Evolutionary conservation across 805 yeast genomes (phyloP).

Genomic region (Candida berthetii): DNA sequence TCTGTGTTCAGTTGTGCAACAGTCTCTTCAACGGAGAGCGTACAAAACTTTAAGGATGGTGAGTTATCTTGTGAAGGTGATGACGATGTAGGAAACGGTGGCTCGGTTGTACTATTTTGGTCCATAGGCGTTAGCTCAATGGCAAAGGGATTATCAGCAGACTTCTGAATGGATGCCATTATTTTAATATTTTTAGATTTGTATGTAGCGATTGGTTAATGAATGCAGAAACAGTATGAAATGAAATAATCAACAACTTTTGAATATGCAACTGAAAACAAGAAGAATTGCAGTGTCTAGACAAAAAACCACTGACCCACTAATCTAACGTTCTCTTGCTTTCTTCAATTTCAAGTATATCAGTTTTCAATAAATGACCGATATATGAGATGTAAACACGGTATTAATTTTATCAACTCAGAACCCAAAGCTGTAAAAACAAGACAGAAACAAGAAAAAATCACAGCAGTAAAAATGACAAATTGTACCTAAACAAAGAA

Average conservation of each 20-base stretch:
- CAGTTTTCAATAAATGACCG: too few relatives aligned
- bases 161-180: neutral
- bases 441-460: neutral
- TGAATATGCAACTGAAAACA: too few relatives aligned
- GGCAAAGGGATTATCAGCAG: conserved; percentile 28
- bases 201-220: too few relatives aligned
- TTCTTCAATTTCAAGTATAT: too few relatives aligned
- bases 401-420: neutral
- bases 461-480: neutral
- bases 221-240: too few relatives aligned
- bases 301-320: too few relatives aligned
- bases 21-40: conserved; percentile 61
- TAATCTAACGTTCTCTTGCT: too few relatives aligned
- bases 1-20: conserved; percentile 58
- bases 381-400: neutral
- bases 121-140: conserved; percentile 7
- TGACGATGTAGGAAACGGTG: conserved; percentile 1
- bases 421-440: neutral
- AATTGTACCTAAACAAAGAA: too few relatives aligned
- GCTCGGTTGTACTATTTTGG: conserved; percentile 5
- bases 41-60: conserved; percentile 63
- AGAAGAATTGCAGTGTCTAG: too few relatives aligned
- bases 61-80: conserved; percentile 30
- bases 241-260: too few relatives aligned
- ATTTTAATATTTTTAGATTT: too few relatives aligned